phyloP scores from a whole-genome alignment of 2,329 filamentous ascomycete genomes.

The Rhynchosporium graminicola region DNA sequence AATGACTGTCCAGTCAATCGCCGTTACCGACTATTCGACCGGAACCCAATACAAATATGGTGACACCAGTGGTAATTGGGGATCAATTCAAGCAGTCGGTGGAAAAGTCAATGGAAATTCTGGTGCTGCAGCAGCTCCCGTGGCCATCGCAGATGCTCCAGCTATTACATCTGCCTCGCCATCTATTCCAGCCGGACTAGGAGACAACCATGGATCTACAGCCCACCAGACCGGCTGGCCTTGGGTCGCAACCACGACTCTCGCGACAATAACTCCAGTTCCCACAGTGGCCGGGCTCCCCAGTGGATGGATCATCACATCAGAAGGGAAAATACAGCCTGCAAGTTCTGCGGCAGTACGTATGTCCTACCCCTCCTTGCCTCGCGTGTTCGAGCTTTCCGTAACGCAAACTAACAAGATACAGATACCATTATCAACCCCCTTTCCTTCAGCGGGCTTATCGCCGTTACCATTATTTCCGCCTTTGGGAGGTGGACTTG shows the following conservation, averaged over 20 bases:
- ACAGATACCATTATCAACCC: constrained; percentile 50
- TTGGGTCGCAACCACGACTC: constrained; percentile 61
- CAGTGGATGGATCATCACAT: constrained; percentile 77
- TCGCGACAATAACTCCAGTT: constrained; percentile 46
- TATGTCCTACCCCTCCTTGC: constrained; percentile 47
- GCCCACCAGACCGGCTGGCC: constrained; percentile 64
- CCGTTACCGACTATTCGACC: constrained; percentile 89
- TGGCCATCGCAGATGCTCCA: constrained; percentile 58
- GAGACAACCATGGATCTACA: constrained; percentile 55
- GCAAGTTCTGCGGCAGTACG: constrained; percentile 67
- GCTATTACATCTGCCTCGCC: constrained; percentile 63
- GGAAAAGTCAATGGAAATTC: constrained; percentile 72
- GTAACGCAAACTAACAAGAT: constrained; percentile 31
- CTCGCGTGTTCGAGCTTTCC: constrained; percentile 15
- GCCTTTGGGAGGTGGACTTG: constrained; percentile 34
- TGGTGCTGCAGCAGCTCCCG: constrained; percentile 42
- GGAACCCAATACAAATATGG: constrained; percentile 82
- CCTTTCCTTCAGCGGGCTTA: constrained; percentile 50
- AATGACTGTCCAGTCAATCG: constrained; percentile 78
- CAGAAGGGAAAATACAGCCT: constrained; percentile 77
- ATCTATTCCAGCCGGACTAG: constrained; percentile 70
- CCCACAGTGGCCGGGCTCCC: constrained; percentile 59
- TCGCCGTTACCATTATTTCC: constrained; percentile 49
- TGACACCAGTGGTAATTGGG: constrained; percentile 75
- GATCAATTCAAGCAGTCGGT: constrained; percentile 78